Evolutionary conservation across 345 rosid species (phyloP), one percentile per base, ranked within the genome.

Genomic region (Euphorbia pulcherrima): DNA sequence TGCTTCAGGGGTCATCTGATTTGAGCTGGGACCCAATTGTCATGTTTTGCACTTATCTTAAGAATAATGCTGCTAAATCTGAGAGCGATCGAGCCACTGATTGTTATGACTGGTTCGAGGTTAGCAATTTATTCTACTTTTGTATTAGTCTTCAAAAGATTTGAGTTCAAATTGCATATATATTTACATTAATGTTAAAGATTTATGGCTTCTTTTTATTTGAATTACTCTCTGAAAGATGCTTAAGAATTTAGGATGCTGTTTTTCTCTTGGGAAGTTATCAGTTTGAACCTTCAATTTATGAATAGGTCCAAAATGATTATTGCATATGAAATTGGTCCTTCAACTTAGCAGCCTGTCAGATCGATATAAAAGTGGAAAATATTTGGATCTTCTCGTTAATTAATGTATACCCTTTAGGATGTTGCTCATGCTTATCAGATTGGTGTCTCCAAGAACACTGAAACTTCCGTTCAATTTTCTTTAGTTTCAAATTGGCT

Each of bases 41-140:
- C 74, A 78, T 94, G 96, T 92, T 92, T 80, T 91, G 90, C 78
- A 74, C 86, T 65, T 87, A 89, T 85, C 96, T 94, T 64, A 83
- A 77, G 76, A 84, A 77, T 67, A 81, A 69, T 72, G 68, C 77
- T 71, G 66, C 79, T 71, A 84, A 70, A 65, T 68, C 79, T 65
- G 80, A 77, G 64, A 64, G 79, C 55, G 80, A 80, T 27, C 70
- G 70, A 72, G 76, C 75, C 61, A 68, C 68, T 6, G 69, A 77
- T 69, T 73, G 75, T 75, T 78, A 81, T 67, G 97, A 94, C 75
- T 88, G 96, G 95, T 94, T 89, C 57, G 96, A 94, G 97, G 99
- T 94, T 78, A 67, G 96, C 74, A n/a, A 35, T 30, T 58, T 47
- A 47, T 18, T 24, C 41, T 29, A 21, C 64, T 64, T 40, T 20